Evolutionary conservation across 805 yeast species (phyloP).

Genomic region (Wickerhamomyces xylosicus): DNA sequence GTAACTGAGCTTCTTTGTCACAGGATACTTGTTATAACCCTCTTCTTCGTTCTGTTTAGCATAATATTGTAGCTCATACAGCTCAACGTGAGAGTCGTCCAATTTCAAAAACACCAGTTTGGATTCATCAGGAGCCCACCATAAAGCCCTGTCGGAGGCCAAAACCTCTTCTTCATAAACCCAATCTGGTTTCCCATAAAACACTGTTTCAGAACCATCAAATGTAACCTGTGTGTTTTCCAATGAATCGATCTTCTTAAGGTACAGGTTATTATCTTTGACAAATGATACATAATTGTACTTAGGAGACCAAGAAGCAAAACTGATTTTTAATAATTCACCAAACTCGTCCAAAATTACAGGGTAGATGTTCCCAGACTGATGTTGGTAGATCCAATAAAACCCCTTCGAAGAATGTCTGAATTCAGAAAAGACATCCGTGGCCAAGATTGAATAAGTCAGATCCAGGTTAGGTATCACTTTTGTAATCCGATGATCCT

Average conservation of each 20-base stretch:
- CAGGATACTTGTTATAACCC: slow-evolving; percentile 47
- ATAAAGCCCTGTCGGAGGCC: slow-evolving; percentile 54
- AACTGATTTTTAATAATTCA: slow-evolving; percentile 22
- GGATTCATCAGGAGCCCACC: slow-evolving; percentile 83
- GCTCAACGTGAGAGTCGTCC: slow-evolving; percentile 65
- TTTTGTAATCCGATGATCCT: slow-evolving; percentile 4
- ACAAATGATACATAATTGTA: slow-evolving; percentile 58
- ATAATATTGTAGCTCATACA: slow-evolving; percentile 63
- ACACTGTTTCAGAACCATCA: slow-evolving; percentile 59
- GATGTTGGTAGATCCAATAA: slow-evolving; percentile 30
- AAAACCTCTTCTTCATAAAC: slow-evolving; percentile 89
- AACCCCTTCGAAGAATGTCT: slow-evolving; percentile 36
- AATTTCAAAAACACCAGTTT: slow-evolving; percentile 52
- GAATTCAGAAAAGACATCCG: slow-evolving; percentile 45
- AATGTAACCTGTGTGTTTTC: slow-evolving; percentile 35
- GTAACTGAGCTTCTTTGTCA: slow-evolving; percentile 47
- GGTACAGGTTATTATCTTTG: slow-evolving; percentile 52
- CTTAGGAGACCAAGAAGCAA: slow-evolving; percentile 67
- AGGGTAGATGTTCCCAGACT: slow-evolving; percentile 16
- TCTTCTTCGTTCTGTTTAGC: slow-evolving; percentile 32
- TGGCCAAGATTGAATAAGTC: slow-evolving; percentile 32
- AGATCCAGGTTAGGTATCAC: slow-evolving; percentile 16
- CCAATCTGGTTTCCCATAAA: slow-evolving; percentile 90
- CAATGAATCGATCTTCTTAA: slow-evolving; percentile 27
- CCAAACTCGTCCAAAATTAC: slow-evolving; percentile 18